Evolutionary conservation across 139 green algal genomes (phyloP), one percentile per base, ranked within the genome.

Genomic region (Tetradesmus lagerheimii): DNA sequence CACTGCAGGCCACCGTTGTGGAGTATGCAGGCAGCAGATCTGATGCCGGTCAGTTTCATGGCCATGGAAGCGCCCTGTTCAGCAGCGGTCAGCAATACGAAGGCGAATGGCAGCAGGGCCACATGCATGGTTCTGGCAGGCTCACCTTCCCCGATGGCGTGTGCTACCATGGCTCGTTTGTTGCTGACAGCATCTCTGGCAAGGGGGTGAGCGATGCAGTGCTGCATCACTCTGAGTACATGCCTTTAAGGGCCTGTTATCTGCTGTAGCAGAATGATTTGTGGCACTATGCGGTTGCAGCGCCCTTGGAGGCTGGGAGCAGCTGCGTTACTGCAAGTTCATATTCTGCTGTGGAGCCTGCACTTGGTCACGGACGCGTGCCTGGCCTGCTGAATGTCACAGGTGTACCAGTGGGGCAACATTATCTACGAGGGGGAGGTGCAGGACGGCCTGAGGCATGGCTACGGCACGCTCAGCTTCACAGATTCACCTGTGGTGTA

Each of bases 131-230:
- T 0, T 27, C 57, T 9, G 95, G 94, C 45, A 93, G 86, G 39
- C 25, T 96, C 2, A 76, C 34, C 16, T 97, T 94, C 43, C 93
- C 93, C 3, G 94, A 96, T 38, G 93, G 92, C 71, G 83, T 96
- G 15, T 66, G 53, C 6, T 96, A 94, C 25, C 86, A 93, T 50
- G 94, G 93, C 5, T 67, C 89, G 1, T 94, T 96, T 78, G 38
- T 84, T 6, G 12, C 87, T 57, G 94, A 94, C 88, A 80, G 64
- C 74, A 92, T 95, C 0, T 92, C 82, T 8, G 94, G 94, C 29
- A 89, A 5, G 66, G 94, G 94, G 91, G 94, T 96, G 75, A 90
- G 92, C 39, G 8, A 12, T 64, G 11, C 71, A 50, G 43, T 80
- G 74, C n/a, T 79, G 74, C 14, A 67, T 1, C n/a, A n/a, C 1